Percentiles rank a stretch among this genome's conserved stretches.
Evolutionary conservation across 345 rosid species (phyloP).

Genomic region (Limnanthes douglasii): DNA sequence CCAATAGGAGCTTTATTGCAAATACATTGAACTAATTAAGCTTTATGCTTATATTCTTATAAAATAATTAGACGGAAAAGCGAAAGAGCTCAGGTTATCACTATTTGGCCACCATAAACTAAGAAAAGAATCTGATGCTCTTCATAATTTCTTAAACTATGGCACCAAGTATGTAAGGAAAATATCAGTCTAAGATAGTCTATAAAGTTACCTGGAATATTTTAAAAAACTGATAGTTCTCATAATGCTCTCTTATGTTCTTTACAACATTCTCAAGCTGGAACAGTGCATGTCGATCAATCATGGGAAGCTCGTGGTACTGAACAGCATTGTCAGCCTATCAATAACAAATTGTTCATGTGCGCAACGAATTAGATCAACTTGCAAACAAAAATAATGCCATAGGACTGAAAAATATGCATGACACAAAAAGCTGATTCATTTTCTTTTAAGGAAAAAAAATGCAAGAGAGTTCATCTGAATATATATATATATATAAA

Average conservation of each 20-base stretch:
- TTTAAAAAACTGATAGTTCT: constrained; percentile 75
- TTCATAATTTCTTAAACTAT: no score
- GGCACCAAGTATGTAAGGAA: no score
- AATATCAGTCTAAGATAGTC: no score
- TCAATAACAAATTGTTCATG: constrained; percentile 12
- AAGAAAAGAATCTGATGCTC: no score
- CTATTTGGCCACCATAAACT: no score
- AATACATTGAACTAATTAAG: no score
- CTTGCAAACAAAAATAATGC: not conserved
- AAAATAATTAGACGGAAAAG: no score
- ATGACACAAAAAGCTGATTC: not conserved
- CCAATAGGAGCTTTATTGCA: no score
- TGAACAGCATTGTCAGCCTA: constrained; percentile 65
- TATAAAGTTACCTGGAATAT: constrained; percentile 64
- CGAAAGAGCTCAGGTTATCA: no score
- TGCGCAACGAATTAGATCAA: constrained; percentile 1
- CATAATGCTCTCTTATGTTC: constrained; percentile 60
- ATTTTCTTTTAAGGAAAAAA: not conserved
- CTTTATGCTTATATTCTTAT: no score
- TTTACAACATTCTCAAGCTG: constrained; percentile 79
- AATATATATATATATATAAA: no score
- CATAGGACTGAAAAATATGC: not conserved
- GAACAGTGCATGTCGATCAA: constrained; percentile 76
- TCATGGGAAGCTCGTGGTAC: constrained; percentile 68
- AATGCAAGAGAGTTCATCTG: constrained; percentile 1